Evolutionary conservation across 1,284 basidiomycete genomes (phyloP).

Genomic region (Heterobasidion occidentale): DNA sequence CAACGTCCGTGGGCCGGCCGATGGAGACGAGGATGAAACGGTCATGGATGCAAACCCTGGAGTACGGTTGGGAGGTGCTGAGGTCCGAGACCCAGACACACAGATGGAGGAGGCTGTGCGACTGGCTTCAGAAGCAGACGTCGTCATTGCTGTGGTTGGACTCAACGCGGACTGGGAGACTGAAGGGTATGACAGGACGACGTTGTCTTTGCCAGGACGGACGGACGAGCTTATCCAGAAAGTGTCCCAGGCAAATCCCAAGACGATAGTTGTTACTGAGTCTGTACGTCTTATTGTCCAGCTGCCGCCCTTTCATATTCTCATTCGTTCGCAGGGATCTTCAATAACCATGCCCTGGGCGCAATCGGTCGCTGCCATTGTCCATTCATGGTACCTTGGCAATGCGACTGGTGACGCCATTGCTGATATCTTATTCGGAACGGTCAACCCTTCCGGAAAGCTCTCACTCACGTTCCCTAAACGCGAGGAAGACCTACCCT

Average conservation of each 20-base stretch:
- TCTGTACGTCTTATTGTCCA: conserved; percentile 35
- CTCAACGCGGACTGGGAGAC: conserved; percentile 59
- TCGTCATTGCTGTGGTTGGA: conserved; percentile 56
- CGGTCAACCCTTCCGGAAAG: conserved; percentile 63
- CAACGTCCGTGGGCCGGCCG: conserved; percentile 42
- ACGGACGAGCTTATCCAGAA: conserved; percentile 57
- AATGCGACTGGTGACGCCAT: conserved; percentile 73
- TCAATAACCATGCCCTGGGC: conserved; percentile 65
- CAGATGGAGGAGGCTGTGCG: conserved; percentile 46
- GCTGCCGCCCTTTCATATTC: conserved; percentile 1
- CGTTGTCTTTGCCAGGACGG: conserved; percentile 47
- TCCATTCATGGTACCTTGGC: conserved; percentile 68
- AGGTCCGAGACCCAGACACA: conserved; percentile 39
- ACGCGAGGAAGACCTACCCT: conserved; percentile 57
- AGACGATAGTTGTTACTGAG: conserved; percentile 61
- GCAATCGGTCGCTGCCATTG: conserved; percentile 37
- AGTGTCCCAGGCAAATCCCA: conserved; percentile 53
- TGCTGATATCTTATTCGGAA: conserved; percentile 67
- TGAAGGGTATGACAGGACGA: conserved; percentile 60
- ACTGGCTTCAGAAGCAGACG: conserved; percentile 53
- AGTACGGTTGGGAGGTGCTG: conserved; percentile 54
- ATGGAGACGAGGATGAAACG: conserved; percentile 34
- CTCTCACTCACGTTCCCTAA: conserved; percentile 64
- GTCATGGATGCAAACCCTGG: conserved; percentile 42
- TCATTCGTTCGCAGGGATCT: conserved; percentile 37